Conservation (phyloP, 2,329 filamentous ascomycete genomes). For the Cladobotryum mycophilum region DNA sequence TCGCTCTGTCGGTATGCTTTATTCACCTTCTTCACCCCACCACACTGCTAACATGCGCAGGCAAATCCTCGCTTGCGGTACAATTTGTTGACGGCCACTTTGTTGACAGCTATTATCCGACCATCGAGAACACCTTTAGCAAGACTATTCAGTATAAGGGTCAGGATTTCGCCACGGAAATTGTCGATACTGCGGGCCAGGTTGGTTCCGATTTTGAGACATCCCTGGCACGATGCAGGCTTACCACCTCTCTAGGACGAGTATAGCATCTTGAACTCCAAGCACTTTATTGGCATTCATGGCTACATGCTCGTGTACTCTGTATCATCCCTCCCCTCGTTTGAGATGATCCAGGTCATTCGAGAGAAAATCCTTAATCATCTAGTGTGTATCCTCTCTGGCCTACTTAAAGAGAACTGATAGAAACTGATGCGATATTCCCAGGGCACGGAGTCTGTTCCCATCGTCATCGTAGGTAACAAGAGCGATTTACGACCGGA, state of each 20-base stretch:
- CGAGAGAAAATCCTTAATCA: constrained; percentile 97
- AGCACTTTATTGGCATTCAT: constrained; percentile 98
- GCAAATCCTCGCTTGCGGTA: constrained; percentile 95
- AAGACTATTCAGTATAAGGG: constrained; percentile 90
- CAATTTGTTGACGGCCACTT: constrained; percentile 98
- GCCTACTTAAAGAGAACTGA: neutral
- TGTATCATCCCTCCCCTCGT: constrained; percentile 87
- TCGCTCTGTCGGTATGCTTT: constrained; percentile 64
- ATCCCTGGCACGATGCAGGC: neutral
- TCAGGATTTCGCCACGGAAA: constrained; percentile 91
- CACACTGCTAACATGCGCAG: constrained; percentile 39
- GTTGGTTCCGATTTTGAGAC: constrained; percentile 38
- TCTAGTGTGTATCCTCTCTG: constrained; percentile 52
- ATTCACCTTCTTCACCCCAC: neutral
- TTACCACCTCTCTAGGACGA: constrained; percentile 60
- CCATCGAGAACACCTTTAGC: constrained; percentile 98
- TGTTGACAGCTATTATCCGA: constrained; percentile 98
- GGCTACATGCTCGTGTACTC: constrained; percentile 98
- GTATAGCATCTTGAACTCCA: constrained; percentile 96
- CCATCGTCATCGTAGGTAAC: constrained; percentile 92
- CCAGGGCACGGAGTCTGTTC: constrained; percentile 85
- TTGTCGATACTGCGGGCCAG: constrained; percentile 96
- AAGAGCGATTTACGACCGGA: constrained; percentile 91
- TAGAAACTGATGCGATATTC: neutral
- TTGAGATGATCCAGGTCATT: constrained; percentile 96